Percentiles rank a stretch among this genome's conserved stretches.
These are phyloP conservation scores for Physcia stellaris DNA, from an alignment of 495 filamentous ascomycete genomes.

Conservation along the genomic window DNA sequence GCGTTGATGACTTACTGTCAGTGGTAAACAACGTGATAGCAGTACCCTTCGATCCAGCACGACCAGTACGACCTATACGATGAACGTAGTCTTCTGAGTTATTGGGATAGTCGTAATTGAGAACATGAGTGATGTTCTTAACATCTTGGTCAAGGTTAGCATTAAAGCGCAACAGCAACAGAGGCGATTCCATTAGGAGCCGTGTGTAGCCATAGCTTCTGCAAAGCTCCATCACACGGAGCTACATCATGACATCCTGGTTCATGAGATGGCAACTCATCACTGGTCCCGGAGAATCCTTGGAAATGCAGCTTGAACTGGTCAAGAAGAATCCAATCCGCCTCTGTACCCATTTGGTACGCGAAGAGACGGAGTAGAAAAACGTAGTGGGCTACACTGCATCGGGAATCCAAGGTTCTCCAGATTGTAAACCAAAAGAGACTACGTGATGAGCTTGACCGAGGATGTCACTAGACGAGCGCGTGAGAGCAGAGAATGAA, in stretches of 20 bases:
- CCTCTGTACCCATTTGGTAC: slow-evolving; percentile 59
- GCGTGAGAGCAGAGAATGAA: slow-evolving; percentile 77
- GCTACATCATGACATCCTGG: slow-evolving; percentile 32
- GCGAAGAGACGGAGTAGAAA: slow-evolving; percentile 59
- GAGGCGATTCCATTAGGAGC: slow-evolving; percentile 43
- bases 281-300: slow-evolving; percentile 61
- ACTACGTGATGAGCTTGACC: slow-evolving; percentile 70
- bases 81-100: slow-evolving; percentile 99
- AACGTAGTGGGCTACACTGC: slow-evolving; percentile 60
- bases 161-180: slow-evolving; percentile 34
- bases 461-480: slow-evolving; percentile 64
- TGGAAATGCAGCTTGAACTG: slow-evolving; percentile 52
- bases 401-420: slow-evolving; percentile 76
- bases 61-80: slow-evolving; percentile 86
- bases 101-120: slow-evolving; percentile 99
- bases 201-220: slow-evolving; percentile 45
- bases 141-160: slow-evolving; percentile 97
- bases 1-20: slow-evolving; percentile 68
- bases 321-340: slow-evolving; percentile 63
- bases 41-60: slow-evolving; percentile 77
- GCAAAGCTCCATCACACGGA: slow-evolving; percentile 53
- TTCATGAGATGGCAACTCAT: slow-evolving; percentile 46
- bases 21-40: slow-evolving; percentile 94
- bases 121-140: slow-evolving; percentile 98
- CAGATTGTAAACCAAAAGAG: slow-evolving; percentile 56